Conservation (phyloP, 805 yeast genomes). For the Pichia occidentalis region DNA sequence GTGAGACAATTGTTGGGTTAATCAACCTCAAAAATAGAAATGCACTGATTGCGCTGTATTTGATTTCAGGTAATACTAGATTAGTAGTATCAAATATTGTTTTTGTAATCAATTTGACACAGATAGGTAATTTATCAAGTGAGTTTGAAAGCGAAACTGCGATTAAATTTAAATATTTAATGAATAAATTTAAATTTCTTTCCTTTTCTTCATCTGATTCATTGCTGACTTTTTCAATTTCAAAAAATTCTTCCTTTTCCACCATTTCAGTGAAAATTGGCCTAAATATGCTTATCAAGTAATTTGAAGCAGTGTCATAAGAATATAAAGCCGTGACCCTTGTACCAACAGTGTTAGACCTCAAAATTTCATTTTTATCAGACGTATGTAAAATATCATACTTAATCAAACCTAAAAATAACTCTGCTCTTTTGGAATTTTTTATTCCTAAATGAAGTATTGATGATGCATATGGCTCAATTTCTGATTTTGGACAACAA, state of each 20-base stretch:
- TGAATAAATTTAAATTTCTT: constrained; percentile 41
- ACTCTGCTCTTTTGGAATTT: constrained; percentile 30
- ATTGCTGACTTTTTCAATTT: constrained; percentile 33
- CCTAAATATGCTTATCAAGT: constrained; percentile 44
- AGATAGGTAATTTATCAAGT: constrained; percentile 54
- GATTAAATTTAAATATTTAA: constrained; percentile 47
- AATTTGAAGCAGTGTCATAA: constrained; percentile 55
- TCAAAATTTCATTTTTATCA: constrained; percentile 63
- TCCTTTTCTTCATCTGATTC: constrained; percentile 33
- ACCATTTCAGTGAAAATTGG: constrained; percentile 53
- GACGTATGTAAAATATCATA: constrained; percentile 57
- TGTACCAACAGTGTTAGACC: constrained; percentile 80
- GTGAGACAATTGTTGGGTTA: constrained; percentile 88
- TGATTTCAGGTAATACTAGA: constrained; percentile 59
- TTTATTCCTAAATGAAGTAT: constrained; percentile 48
- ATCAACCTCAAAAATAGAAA: constrained; percentile 74
- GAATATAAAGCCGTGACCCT: constrained; percentile 68
- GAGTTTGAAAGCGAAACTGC: constrained; percentile 57
- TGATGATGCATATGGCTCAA: constrained; percentile 64
- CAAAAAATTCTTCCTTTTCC: constrained; percentile 46
- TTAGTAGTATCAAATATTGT: constrained; percentile 53
- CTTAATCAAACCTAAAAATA: constrained; percentile 49
- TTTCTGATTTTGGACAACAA: constrained; percentile 61
- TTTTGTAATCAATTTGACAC: constrained; percentile 65
- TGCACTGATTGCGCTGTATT: constrained; percentile 73